phyloP scores from a whole-genome alignment of 148 eudicot species.

The Rhododendron vialii region DNA sequence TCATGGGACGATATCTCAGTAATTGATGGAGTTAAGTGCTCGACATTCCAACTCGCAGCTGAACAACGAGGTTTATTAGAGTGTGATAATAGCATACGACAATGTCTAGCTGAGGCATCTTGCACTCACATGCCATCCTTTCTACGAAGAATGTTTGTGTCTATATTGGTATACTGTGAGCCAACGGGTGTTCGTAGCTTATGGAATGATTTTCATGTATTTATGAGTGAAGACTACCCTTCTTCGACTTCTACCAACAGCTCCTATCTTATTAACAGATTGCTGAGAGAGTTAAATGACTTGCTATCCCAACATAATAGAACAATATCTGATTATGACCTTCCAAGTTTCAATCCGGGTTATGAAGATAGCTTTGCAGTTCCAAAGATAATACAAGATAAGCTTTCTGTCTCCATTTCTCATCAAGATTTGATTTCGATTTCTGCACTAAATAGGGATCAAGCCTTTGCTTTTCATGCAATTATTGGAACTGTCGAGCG shows the following conservation, averaged over 20 bases:
- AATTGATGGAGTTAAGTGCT: not conserved
- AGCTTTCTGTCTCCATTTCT: too few relatives aligned
- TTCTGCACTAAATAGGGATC: too few relatives aligned
- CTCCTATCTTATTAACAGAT: not conserved
- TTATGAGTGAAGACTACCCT: not conserved
- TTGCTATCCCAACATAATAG: not conserved
- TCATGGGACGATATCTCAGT: not conserved
- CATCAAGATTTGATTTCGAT: too few relatives aligned
- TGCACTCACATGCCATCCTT: not conserved
- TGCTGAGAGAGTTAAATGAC: not conserved
- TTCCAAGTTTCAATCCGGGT: not conserved
- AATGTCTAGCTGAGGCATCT: not conserved
- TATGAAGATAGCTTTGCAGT: not conserved
- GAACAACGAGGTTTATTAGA: not conserved
- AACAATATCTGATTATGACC: not conserved
- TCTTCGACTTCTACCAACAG: not conserved
- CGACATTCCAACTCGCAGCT: not conserved
- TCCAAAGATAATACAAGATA: too few relatives aligned
- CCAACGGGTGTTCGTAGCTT: not conserved
- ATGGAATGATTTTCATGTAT: not conserved
- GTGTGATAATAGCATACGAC: not conserved
- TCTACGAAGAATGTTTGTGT: not conserved
- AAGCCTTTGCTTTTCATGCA: too few relatives aligned
- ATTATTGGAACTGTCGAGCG: too few relatives aligned
- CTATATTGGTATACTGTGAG: not conserved